A percentile compares a stretch with the other conserved stretches of the same genome.
Evolutionary conservation across 2,329 filamentous ascomycete species (phyloP).

Genomic region (Neoascochyta sp.): DNA sequence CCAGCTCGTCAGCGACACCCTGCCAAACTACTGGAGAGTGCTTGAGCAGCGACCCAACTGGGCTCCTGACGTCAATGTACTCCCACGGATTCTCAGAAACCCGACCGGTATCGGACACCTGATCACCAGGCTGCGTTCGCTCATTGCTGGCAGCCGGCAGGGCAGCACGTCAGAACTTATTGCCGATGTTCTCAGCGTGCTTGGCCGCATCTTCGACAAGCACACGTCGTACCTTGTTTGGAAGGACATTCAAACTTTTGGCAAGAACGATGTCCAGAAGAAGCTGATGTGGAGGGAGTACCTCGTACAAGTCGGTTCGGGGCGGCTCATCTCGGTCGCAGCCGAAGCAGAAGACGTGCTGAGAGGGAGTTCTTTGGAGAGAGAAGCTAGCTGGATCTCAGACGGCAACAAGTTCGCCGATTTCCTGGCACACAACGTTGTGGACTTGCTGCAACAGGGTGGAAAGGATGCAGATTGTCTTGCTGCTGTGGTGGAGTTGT

Average conservation of each 20-base stretch:
- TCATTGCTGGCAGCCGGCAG: conserved; percentile 45
- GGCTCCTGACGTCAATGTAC: conserved; percentile 26
- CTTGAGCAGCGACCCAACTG: conserved; percentile 10
- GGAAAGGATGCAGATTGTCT: conserved; percentile 35
- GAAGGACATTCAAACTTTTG: conserved; percentile 42
- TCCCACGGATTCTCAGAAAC: conserved; percentile 67
- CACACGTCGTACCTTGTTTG: conserved; percentile 45
- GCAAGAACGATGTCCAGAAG: conserved; percentile 43
- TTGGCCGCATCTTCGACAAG: conserved; percentile 45
- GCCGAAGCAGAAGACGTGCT: conserved; percentile 58
- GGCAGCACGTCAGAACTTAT: conserved; percentile 32
- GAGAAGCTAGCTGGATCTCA: conserved; percentile 55
- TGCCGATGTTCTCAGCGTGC: conserved; percentile 43
- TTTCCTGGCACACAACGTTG: conserved; percentile 69
- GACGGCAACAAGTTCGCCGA: conserved; percentile 61
- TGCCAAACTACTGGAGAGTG: conserved; percentile 75
- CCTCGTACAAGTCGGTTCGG: conserved; percentile 56
- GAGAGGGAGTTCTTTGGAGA: conserved; percentile 29
- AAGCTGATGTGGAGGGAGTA: conserved; percentile 62
- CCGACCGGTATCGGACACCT: conserved; percentile 75
- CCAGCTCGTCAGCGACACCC: conserved; percentile 66
- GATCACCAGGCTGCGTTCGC: conserved; percentile 62
- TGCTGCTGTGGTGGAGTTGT: conserved; percentile 40
- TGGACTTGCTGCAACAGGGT: conserved; percentile 43
- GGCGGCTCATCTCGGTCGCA: conserved; percentile 55